Percentiles rank a stretch among this genome's conserved stretches.
Evolutionary conservation across 768 basidiomycete species (phyloP).

Genomic region (Calocera viscosa): DNA sequence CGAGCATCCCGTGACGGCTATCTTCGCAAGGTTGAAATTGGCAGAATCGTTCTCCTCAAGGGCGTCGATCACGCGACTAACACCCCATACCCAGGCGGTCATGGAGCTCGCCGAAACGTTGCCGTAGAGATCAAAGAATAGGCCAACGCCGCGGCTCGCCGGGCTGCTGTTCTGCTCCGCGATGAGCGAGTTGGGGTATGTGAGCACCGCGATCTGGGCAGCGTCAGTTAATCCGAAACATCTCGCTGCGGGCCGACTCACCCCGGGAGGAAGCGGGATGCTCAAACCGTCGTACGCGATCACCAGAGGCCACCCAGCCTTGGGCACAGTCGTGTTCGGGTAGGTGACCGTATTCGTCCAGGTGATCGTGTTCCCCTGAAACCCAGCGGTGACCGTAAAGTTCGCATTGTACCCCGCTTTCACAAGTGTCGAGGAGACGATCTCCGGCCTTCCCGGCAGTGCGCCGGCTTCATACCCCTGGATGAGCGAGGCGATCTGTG

Average conservation of each 20-base stretch:
- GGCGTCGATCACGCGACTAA: constrained; percentile 48
- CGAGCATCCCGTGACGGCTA: constrained; percentile 49
- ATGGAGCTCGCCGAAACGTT: constrained; percentile 39
- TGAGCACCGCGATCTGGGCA: constrained; percentile 5
- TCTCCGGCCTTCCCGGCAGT: constrained; percentile 37
- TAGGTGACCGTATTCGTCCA: constrained; percentile 38
- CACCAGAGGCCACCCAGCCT: constrained; percentile 39
- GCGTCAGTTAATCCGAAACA: constrained; percentile 33
- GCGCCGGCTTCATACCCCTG: constrained; percentile 44
- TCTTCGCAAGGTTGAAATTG: constrained; percentile 37
- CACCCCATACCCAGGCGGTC: constrained; percentile 53
- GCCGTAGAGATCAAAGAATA: constrained; percentile 48
- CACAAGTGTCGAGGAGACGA: constrained; percentile 36
- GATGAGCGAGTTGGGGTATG: constrained; percentile 24
- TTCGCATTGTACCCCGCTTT: constrained; percentile 23
- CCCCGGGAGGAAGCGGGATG: constrained; percentile 26
- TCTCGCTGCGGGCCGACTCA: constrained; percentile 36
- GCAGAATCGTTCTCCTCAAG: constrained; percentile 38
- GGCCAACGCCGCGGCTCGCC: constrained; percentile 40
- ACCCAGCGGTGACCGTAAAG: constrained; percentile 39
- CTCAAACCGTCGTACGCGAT: constrained; percentile 40
- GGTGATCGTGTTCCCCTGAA: constrained; percentile 37
- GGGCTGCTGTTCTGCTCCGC: constrained; percentile 34
- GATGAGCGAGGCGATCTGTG: constrained; percentile 38
- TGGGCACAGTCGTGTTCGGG: constrained; percentile 29